Base-by-base conservation (phyloP, 805 yeast genomes). In the Saturnispora serradocipensis region DNA sequence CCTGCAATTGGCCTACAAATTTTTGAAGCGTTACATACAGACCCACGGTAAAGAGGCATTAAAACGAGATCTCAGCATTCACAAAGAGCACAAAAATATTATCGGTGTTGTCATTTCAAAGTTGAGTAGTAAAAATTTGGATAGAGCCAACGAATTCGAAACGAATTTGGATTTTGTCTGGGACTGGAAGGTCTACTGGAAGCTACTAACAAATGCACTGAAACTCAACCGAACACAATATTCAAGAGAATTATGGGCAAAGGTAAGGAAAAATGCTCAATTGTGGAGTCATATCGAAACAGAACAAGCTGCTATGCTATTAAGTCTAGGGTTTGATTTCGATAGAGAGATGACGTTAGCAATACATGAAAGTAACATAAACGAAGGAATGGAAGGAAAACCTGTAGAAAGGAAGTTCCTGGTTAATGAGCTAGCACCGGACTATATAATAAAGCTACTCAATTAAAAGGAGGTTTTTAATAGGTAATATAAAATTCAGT, bases 121-220 rank as follows among this genome's bases (percentile, higher is more conserved):
- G 10, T 13, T 36, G 3, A 43, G 44, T 13, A 16, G 44, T 13
- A 28, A 36, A 8, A 38, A 44, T 6, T 22, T 36, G 8, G 52
- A 44, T n/a, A 35, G 15, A n/a, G 34, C 45, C 6, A 3, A n/a
- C 15, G 16, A 28, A 38, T 20, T 49, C 13, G 30, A 18, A 11
- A 18, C 32, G 3, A 20, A 27, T n/a, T 38, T 35, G 7, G 27
- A 20, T 13, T 4, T 49, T 5, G 22, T 34, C 35, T 49, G 51
- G 51, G 51, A 49, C 43, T 49, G 51, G 51, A 2, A 15, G 4
- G 22, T 49, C 9, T 49, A 44, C 36, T 38, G 45, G 42, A 13
- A 22, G 11, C 32, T 49, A 5, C 44, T 49, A 16, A 32, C 27
- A 7, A 36, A 44, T 28, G 38, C 45, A 13, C 18, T 32, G 7